phyloP scores from a whole-genome alignment of 2,329 filamentous ascomycete species.

The Verticillium zaregamsianum region DNA sequence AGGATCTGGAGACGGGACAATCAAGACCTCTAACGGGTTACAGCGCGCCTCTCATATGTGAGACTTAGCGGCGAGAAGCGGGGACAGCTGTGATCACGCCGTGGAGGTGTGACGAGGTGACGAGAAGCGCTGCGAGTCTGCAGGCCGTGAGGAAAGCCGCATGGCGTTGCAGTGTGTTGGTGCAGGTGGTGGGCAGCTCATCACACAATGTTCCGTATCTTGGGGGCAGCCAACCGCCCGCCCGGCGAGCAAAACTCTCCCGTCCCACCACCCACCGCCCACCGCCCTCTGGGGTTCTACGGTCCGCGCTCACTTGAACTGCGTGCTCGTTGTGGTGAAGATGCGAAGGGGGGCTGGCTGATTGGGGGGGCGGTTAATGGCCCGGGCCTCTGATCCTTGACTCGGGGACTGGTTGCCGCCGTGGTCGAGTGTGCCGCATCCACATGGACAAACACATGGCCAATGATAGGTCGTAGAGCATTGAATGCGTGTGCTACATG shows the following conservation, averaged over 20 bases:
- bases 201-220: not conserved
- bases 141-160: not conserved
- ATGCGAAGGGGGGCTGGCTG: not conserved
- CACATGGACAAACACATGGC: not conserved
- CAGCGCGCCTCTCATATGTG: not conserved
- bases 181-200: not conserved
- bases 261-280: not conserved
- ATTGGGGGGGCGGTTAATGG: not conserved
- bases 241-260: not conserved
- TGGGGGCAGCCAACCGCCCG: not conserved
- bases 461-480: not conserved
- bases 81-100: not conserved
- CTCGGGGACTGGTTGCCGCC: not conserved
- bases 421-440: not conserved
- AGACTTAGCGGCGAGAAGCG: not conserved
- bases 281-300: not conserved
- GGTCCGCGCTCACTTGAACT: not conserved
- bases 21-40: not conserved
- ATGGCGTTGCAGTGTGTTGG: not conserved
- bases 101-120: not conserved
- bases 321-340: not conserved
- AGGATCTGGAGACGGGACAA: not conserved
- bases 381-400: not conserved
- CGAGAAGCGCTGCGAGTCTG: not conserved
- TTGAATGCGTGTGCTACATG: not conserved